Evolutionary conservation across 163 green algal genomes (phyloP).

Genomic region (Scenedesmus sp.): DNA sequence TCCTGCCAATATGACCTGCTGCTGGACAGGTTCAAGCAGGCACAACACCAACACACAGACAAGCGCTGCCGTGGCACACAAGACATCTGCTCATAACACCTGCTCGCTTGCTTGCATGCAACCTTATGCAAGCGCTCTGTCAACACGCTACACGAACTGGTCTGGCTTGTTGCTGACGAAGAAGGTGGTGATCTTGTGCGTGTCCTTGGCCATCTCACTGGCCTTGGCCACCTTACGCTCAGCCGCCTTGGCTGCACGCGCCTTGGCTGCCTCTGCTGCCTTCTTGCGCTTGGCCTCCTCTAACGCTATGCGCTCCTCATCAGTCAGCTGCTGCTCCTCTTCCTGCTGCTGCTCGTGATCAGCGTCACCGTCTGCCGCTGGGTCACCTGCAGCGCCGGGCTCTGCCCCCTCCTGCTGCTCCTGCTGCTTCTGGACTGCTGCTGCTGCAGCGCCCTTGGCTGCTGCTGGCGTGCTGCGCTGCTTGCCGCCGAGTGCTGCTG

Average conservation of each 20-base stretch:
- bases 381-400: not conserved
- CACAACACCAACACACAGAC: too few relatives aligned
- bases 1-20: not conserved
- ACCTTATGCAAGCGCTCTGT: not conserved
- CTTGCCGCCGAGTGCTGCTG: slow-evolving; percentile 17
- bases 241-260: slow-evolving; percentile 18
- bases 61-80: too few relatives aligned
- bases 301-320: slow-evolving; percentile 33
- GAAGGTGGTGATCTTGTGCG: slow-evolving; percentile 49
- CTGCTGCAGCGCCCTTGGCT: not conserved
- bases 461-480: slow-evolving; percentile 26
- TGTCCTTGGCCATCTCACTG: not conserved
- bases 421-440: slow-evolving; percentile 41
- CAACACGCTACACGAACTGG: not conserved
- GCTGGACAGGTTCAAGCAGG: not conserved
- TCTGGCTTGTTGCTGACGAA: slow-evolving; percentile 43
- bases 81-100: too few relatives aligned
- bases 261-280: slow-evolving; percentile 23
- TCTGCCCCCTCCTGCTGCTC: not conserved
- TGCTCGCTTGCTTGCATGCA: not conserved
- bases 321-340: slow-evolving; percentile 23
- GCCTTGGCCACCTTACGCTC: slow-evolving; percentile 23
- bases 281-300: not conserved
- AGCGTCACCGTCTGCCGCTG: not conserved
- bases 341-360: slow-evolving; percentile 1